These are phyloP conservation scores for Talaromyces islandicus DNA, from an alignment of 2,329 filamentous ascomycete species.

Conservation along the genomic window DNA sequence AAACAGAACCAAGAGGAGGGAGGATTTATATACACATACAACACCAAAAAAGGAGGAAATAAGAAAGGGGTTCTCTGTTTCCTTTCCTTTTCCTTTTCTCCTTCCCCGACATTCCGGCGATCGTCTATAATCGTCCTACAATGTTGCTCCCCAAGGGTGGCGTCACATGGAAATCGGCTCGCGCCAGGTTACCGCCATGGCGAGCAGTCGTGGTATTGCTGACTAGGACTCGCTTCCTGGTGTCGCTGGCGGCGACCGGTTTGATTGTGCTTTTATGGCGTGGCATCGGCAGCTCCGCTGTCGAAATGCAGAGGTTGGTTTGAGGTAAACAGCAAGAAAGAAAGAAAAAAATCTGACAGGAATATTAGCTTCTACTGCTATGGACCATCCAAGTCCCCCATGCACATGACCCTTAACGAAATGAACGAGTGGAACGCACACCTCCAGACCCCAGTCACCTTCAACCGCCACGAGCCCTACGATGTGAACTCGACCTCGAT, in stretches of 20 bases:
- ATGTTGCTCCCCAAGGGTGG: conserved; percentile 92
- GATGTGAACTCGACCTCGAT: conserved; percentile 78
- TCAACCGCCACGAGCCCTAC: conserved; percentile 89
- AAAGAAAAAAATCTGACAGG: not conserved
- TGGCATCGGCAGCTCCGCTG: conserved; percentile 70
- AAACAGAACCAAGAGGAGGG: not conserved
- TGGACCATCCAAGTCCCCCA: conserved; percentile 89
- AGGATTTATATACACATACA: not conserved
- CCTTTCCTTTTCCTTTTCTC: not conserved
- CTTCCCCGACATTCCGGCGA: not conserved
- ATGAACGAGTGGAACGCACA: conserved; percentile 84
- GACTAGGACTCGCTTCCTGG: conserved; percentile 70
- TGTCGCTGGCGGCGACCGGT: conserved; percentile 64
- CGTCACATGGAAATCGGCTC: conserved; percentile 87
- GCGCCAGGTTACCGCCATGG: conserved; percentile 69
- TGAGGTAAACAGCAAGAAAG: not conserved
- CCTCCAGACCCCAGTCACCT: conserved; percentile 85
- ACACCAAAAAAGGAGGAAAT: not conserved
- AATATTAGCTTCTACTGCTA: conserved; percentile 84
- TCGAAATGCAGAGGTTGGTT: conserved; percentile 82
- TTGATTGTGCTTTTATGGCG: conserved; percentile 81
- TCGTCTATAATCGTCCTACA: not conserved
- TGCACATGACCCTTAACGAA: conserved; percentile 91
- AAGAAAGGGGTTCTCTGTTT: not conserved
- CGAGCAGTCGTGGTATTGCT: conserved; percentile 65